Base-by-base conservation (phyloP, 1,139 yeast species). In the Saccharomyces hybrid region DNA sequence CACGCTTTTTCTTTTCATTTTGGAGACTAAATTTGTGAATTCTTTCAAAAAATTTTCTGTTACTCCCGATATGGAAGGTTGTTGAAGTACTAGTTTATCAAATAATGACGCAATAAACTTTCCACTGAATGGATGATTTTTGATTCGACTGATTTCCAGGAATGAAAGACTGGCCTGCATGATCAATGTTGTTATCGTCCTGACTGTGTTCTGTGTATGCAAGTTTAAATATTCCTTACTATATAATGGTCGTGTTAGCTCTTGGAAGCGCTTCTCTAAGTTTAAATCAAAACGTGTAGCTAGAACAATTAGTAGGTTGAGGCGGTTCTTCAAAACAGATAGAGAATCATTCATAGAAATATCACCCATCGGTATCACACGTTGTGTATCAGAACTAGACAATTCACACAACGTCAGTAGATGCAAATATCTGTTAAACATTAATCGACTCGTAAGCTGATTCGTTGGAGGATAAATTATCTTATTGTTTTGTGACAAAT, bases 311-410 rank as follows among this genome's bases (percentile, higher is more conserved):
- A 68, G 50, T 6, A 67, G 53, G 48, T 67, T 67, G 1, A 67
- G 53, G 50, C 71, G 57, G 49, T 68, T 68, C 7, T 56, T 57
- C 23, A 68, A 32, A 14, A 63, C 61, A 2, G 63, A 55, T 7
- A 56, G 44, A 5, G 62, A 51, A 48, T 62, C 62, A 23, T 51
- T 51, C 3, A 31, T 32, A 1, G 59, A 50, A 6, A 67, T 54
- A 26, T 64, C 65, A 28, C 69, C 60, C 46, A 66, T 58, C 1
- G 71, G 71, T n/a, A 63, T 64, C 6, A 68, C 58, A 50, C 57
- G 60, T 54, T 68, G 71, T 11, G 63, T 49, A 14, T 59, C 49
- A 13, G 61, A 55, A 25, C 52, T 48, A 3, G 61, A 54, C 9
- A 66, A 23, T 2, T 48, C 46, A n/a, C 54, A 47, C 2, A 54